These are phyloP conservation scores for Spinellus fusiger DNA, from an alignment of 192 early-diverging fungal species.

Conservation along the genomic window DNA sequence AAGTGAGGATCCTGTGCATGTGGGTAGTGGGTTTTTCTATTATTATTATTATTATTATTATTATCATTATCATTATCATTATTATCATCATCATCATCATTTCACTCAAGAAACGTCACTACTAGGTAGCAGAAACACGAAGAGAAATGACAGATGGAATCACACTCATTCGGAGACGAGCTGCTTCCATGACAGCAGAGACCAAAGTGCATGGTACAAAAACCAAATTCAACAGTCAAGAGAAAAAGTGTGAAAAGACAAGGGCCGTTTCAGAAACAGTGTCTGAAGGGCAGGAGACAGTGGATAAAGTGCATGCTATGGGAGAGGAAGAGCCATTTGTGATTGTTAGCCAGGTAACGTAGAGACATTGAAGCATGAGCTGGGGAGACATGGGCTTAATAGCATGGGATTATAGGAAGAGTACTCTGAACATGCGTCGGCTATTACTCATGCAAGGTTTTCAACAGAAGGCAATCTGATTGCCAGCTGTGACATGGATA, in stretches of 20 bases:
- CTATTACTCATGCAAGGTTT: conserved; percentile 49
- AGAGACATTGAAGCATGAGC: not conserved
- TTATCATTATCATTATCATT: no score
- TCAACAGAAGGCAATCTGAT: conserved; percentile 51
- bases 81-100: no score
- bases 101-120: no score
- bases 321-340: conserved; percentile 25
- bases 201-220: not conserved
- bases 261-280: not conserved
- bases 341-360: conserved; percentile 29
- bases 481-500: conserved; percentile 58
- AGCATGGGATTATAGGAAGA: conserved; percentile 38
- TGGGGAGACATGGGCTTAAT: not conserved
- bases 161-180: conserved; percentile 22
- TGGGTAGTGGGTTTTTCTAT: no score
- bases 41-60: no score
- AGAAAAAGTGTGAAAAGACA: not conserved
- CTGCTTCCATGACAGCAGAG: conserved; percentile 20
- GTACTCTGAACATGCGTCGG: conserved; percentile 53
- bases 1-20: no score
- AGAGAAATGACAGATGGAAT: conserved; percentile 33
- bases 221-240: not conserved
- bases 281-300: not conserved
- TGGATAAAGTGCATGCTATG: not conserved
- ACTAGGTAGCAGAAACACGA: conserved; percentile 22